phyloP scores from a whole-genome alignment of 2,329 filamentous ascomycete genomes.

The Penicillium polonicum region DNA sequence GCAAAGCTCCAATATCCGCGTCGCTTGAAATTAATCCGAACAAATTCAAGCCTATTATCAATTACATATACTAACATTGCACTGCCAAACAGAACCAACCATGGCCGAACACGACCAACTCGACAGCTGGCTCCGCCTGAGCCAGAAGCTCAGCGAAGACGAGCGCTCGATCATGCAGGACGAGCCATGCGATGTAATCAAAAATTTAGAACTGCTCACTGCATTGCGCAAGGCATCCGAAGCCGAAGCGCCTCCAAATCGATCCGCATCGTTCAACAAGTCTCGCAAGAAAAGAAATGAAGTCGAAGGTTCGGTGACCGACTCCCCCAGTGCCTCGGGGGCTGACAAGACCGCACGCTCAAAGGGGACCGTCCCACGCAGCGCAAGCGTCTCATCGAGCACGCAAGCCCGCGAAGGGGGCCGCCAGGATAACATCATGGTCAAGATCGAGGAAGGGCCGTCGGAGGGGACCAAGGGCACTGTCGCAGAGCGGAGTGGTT shows the following conservation, averaged over 20 bases:
- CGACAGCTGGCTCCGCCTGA: constrained; percentile 47
- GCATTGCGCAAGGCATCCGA: constrained; percentile 51
- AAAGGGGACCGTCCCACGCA: constrained; percentile 42
- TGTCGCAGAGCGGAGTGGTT: constrained; percentile 45
- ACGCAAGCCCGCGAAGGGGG: constrained; percentile 38
- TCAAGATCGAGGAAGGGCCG: constrained; percentile 47
- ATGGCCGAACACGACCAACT: constrained; percentile 45
- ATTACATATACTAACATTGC: constrained; percentile 13
- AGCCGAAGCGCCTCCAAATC: constrained; percentile 43
- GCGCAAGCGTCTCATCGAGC: constrained; percentile 44
- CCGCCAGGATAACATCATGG: constrained; percentile 37
- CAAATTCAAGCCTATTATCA: neutral
- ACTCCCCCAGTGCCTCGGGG: constrained; percentile 47
- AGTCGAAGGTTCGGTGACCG: constrained; percentile 44
- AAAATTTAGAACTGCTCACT: constrained; percentile 50
- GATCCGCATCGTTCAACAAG: constrained; percentile 41
- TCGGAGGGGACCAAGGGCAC: constrained; percentile 44
- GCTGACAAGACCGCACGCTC: constrained; percentile 46
- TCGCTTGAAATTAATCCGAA: neutral
- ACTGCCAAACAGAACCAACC: constrained; percentile 32
- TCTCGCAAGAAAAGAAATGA: constrained; percentile 49
- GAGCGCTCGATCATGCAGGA: constrained; percentile 50
- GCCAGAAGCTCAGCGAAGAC: constrained; percentile 49
- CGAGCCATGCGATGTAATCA: constrained; percentile 52
- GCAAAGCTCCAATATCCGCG: neutral